phyloP scores from a whole-genome alignment of 169 alveolate genomes.

The Plasmodium fragile region DNA sequence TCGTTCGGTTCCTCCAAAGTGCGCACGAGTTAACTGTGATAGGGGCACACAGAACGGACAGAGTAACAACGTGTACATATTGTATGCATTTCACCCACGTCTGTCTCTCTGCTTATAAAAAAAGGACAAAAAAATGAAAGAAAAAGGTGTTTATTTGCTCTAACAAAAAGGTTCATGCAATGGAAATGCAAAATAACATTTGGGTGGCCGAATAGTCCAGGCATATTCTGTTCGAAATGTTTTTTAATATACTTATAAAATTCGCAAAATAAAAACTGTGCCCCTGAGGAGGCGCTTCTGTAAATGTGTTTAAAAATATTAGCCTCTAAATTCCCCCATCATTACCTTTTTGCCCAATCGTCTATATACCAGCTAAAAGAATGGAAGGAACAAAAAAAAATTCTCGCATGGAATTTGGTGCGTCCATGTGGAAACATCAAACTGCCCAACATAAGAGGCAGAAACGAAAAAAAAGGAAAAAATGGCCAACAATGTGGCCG shows the following conservation, averaged over 20 bases:
- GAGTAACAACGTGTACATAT: background rate
- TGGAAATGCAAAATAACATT: background rate
- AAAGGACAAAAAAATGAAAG: background rate
- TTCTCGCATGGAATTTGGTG: background rate
- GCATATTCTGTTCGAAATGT: background rate
- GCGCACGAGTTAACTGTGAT: background rate
- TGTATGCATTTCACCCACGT: background rate
- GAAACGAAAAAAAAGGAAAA: background rate
- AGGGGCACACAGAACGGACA: background rate
- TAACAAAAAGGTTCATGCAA: background rate
- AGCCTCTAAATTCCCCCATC: background rate
- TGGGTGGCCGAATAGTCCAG: background rate
- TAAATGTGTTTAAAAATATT: background rate
- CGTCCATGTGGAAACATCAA: background rate
- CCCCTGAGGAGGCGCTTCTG: background rate
- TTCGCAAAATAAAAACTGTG: background rate
- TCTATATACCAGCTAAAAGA: background rate
- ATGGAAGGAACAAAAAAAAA: background rate
- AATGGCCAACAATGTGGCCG: background rate
- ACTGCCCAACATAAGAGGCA: background rate
- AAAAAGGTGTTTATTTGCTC: background rate
- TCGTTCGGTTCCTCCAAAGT: background rate
- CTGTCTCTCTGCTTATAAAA: background rate
- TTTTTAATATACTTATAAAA: background rate
- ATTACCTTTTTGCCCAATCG: background rate